Base-by-base conservation (phyloP, 1,139 yeast genomes). In the Lodderomyces elongisporus region DNA sequence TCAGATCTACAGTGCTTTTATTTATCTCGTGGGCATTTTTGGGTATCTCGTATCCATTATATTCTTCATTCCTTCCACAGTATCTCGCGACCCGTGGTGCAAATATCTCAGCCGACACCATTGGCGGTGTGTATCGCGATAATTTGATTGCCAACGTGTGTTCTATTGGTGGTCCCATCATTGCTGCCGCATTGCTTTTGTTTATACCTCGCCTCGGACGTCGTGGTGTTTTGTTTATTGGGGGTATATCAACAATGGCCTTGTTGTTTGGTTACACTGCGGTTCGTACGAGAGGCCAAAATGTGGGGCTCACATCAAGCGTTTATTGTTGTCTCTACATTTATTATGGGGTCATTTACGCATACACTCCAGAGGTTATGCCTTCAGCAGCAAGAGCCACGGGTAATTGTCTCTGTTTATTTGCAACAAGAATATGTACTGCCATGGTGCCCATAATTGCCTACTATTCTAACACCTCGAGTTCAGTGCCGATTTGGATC, bases 51-150 rank as follows among this genome's bases (percentile, higher is more conserved):
- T 63, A 64, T 43, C 66, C 66, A n/a, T 51, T 62, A 33, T 63
- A 62, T 38, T 60, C 65, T 27, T 51, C 62, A 4, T 64, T 63
- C 44, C 52, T 64, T 38, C 68, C 67, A 2, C 53, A 41, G 3
- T 64, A 64, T 42, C 52, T 64, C 30, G 60, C 62, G 14, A 51
- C 66, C 10, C 48, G 66, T 46, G 69, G 69, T 27, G 74, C 70
- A 17, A 51, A 56, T 22, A 54, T 59, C 21, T 47, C 56, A 31
- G 60, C 62, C 9, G 37, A 38, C 14, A 42, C 53, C 1, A 43
- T 51, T n/a, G 35, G 38, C 31, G 62, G 59, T n/a, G 56, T 54
- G 21, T 61, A 59, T 40, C 47, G 64, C 17, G 63, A 61, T 45
- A 47, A 52, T 33, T 49, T 55, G 17, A 52, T 60, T 34, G 44